phyloP scores from a whole-genome alignment of 257 asterid genomes.

The Primulina eburnea region DNA sequence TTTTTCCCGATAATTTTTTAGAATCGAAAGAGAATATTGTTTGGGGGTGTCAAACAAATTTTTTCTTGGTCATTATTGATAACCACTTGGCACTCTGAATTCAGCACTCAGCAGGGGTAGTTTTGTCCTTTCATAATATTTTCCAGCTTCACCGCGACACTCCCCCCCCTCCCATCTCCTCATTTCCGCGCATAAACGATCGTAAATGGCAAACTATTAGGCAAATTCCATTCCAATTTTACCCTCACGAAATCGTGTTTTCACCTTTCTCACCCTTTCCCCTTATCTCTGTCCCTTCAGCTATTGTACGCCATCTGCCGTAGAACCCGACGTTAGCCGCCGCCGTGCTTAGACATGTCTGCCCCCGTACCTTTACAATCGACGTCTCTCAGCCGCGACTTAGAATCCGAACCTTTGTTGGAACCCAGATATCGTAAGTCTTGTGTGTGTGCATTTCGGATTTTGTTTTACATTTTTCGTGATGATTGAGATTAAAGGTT shows the following conservation, averaged over 20 bases:
- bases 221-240: slow-evolving; percentile 39
- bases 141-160: neutral
- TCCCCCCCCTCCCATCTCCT: neutral
- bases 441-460: neutral
- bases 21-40: too few relatives aligned
- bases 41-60: too few relatives aligned
- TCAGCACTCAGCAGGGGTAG: neutral
- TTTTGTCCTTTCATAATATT: neutral
- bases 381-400: slow-evolving; percentile 42
- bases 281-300: slow-evolving; percentile 26
- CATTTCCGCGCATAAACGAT: too few relatives aligned
- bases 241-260: slow-evolving; percentile 39
- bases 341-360: slow-evolving; percentile 53
- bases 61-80: too few relatives aligned
- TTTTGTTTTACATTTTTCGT: neutral
- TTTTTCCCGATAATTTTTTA: too few relatives aligned
- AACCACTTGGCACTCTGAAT: neutral
- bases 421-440: slow-evolving; percentile 72
- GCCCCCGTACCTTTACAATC: slow-evolving; percentile 40
- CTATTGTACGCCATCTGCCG: slow-evolving; percentile 34
- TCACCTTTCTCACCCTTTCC: slow-evolving; percentile 35
- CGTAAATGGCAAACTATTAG: neutral
- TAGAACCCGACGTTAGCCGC: slow-evolving; percentile 28
- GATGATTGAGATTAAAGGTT: neutral
- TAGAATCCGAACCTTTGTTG: slow-evolving; percentile 53